Evolutionary conservation across 2,329 filamentous ascomycete genomes (phyloP), one percentile per base, ranked within the genome.

Genomic region (Raffaelea albimanens): DNA sequence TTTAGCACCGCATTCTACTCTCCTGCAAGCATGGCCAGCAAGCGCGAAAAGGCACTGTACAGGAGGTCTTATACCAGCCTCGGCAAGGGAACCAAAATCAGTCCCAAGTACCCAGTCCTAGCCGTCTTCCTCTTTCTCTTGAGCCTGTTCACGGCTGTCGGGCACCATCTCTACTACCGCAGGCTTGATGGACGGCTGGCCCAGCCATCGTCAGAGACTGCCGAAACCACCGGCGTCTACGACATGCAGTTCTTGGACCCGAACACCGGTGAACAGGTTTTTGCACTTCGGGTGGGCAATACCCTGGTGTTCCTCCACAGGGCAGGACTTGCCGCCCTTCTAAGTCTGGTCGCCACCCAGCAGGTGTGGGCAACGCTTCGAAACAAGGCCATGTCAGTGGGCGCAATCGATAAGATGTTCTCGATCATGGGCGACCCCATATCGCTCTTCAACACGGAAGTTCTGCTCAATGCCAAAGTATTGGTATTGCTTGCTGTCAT

Each of bases 311-410:
- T 50, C 8, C 44, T 50, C 25, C 43, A 38, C 21, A 50, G 47
- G 41, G 41, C 48, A 20, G 34, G 19, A 3, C 41, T 50, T 10
- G 16, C 29, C 3, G 29, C 33, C 1, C 33, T 45, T 1, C 25
- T 50, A 5, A 42, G 21, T 1, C 9, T 48, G 13, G 49, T 50
- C 13, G 45, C 38, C 2, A 45, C 45, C 21, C 49, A 50, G 43
- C 45, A 50, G 34, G 40, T 50, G 3, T 50, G 49, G 49, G 34
- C 23, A 29, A 50, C 45, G 33, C 39, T 50, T 45, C 49, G 49
- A 11, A 42, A 33, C 23, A 45, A 45, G 19, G 45, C 39, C 18
- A 40, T 45, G 43, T 25, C 49, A 11, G 31, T 47, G 11, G 11
- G 25, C 42, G 40, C 29, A 31, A 50, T 50, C 25, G 45, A 50